Evolutionary conservation across 805 yeast species (phyloP).

Genomic region (Schwanniomyces vanrijiae): DNA sequence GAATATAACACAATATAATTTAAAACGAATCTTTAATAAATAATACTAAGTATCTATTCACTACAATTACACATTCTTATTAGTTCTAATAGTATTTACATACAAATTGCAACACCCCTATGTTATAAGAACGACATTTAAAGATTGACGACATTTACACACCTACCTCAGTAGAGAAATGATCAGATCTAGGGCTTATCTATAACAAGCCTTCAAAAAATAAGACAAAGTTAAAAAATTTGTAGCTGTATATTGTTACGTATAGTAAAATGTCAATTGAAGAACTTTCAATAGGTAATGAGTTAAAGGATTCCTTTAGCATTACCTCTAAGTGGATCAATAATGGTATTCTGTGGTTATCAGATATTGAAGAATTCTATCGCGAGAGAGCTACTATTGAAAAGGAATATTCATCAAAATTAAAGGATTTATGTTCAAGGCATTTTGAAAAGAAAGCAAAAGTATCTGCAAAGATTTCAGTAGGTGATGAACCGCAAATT

Average conservation of each 20-base stretch:
- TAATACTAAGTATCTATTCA: too few relatives aligned
- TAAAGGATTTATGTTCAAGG: conserved; percentile 63
- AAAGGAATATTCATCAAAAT: conserved; percentile 72
- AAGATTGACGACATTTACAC: conserved; percentile 1
- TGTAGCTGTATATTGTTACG: neutral
- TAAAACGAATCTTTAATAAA: too few relatives aligned
- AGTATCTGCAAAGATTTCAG: conserved; percentile 65
- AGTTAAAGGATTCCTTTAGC: conserved; percentile 76
- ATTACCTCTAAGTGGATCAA: conserved; percentile 77
- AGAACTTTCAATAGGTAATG: conserved; percentile 58
- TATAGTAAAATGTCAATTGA: conserved; percentile 17
- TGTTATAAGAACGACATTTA: neutral
- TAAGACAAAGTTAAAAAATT: neutral
- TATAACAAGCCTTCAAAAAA: neutral
- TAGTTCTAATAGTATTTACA: neutral
- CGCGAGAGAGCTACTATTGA: conserved; percentile 80
- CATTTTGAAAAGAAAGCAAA: conserved; percentile 77
- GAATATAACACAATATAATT: too few relatives aligned
- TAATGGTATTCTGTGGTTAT: conserved; percentile 71
- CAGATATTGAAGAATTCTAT: conserved; percentile 81
- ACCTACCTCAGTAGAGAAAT: neutral
- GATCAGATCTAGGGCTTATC: conserved; percentile 5
- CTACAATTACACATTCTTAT: neutral
- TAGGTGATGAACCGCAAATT: conserved; percentile 85
- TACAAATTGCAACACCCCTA: neutral